Percentiles rank a stretch among this genome's conserved stretches.
phyloP scores from a whole-genome alignment of 2,329 filamentous ascomycete species.

The Parastagonospora avenae region DNA sequence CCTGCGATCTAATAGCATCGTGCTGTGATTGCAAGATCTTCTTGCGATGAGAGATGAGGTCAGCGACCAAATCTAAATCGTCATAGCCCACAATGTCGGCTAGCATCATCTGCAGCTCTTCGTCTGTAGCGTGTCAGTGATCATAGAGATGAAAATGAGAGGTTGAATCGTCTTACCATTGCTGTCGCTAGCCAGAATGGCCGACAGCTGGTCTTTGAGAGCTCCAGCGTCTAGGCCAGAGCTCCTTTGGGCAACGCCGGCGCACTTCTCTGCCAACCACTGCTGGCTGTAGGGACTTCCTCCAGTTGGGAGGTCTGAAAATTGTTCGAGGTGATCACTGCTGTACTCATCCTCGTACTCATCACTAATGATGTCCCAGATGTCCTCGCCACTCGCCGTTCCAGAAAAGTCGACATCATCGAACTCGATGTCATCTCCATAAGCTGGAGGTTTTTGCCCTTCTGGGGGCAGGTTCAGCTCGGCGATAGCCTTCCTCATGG shows the following conservation, averaged over 20 bases:
- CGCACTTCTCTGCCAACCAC: constrained; percentile 77
- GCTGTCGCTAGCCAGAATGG: constrained; percentile 71
- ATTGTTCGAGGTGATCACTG: constrained; percentile 67
- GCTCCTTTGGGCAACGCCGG: constrained; percentile 66
- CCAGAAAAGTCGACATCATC: constrained; percentile 69
- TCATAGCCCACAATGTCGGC: constrained; percentile 92
- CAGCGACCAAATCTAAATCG: constrained; percentile 89
- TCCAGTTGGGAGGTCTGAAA: constrained; percentile 41
- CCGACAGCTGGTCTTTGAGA: constrained; percentile 78
- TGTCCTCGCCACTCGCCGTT: constrained; percentile 73
- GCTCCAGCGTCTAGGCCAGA: constrained; percentile 70
- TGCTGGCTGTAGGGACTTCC: constrained; percentile 57
- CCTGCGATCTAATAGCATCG: constrained; percentile 37
- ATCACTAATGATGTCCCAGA: constrained; percentile 91
- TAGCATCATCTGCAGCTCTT: constrained; percentile 88
- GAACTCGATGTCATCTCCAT: constrained; percentile 64
- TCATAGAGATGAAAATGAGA: constrained; percentile 1
- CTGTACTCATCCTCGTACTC: constrained; percentile 68
- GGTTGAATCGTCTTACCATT: constrained; percentile 34
- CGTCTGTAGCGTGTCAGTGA: constrained; percentile 55
- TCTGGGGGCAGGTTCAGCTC: constrained; percentile 64
- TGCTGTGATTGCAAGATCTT: constrained; percentile 58
- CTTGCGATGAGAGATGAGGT: constrained; percentile 78
- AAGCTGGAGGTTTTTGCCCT: constrained; percentile 54
- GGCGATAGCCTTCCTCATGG: constrained; percentile 85